Percentiles rank a stretch among this genome's conserved stretches.
Evolutionary conservation across 495 filamentous ascomycete species (phyloP).

Genomic region (Penicillium silybi): DNA sequence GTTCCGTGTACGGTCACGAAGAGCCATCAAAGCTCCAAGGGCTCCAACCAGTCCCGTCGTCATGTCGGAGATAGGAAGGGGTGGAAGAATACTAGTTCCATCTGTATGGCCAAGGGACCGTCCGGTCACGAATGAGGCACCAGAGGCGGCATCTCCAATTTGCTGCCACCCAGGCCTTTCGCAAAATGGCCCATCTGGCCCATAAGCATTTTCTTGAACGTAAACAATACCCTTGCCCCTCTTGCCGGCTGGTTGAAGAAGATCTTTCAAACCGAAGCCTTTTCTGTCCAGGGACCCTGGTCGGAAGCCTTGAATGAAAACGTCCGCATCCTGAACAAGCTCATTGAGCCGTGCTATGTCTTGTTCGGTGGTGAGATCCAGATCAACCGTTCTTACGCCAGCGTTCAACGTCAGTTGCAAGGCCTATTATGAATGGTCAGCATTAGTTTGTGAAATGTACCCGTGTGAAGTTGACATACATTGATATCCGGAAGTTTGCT

Average conservation of each 20-base stretch:
- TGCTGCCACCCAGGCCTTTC: constrained; percentile 46
- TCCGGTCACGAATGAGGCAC: constrained; percentile 14
- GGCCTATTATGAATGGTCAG: too few relatives aligned
- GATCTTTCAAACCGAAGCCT: constrained; percentile 45
- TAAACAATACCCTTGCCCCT: constrained; percentile 57
- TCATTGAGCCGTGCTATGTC: constrained; percentile 38
- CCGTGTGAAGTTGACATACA: too few relatives aligned
- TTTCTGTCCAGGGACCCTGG: constrained; percentile 47
- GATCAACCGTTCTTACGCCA: constrained; percentile 53
- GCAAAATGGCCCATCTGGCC: constrained; percentile 30
- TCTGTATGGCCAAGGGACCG: constrained; percentile 56
- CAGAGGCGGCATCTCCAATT: constrained; percentile 39
- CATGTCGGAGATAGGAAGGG: constrained; percentile 70
- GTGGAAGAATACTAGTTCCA: constrained; percentile 59
- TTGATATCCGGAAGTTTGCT: constrained; percentile 47
- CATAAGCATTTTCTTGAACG: constrained; percentile 64
- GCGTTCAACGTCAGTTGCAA: constrained; percentile 42
- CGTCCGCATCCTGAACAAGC: constrained; percentile 51
- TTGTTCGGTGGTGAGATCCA: constrained; percentile 44
- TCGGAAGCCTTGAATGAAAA: constrained; percentile 57
- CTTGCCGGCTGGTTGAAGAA: constrained; percentile 43
- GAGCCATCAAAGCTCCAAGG: constrained; percentile 48
- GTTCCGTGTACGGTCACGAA: constrained; percentile 22
- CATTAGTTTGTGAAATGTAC: too few relatives aligned
- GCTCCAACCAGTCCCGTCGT: constrained; percentile 56